Evolutionary conservation across 2,329 filamentous ascomycete species (phyloP).

Genomic region (Penicillium expansum): DNA sequence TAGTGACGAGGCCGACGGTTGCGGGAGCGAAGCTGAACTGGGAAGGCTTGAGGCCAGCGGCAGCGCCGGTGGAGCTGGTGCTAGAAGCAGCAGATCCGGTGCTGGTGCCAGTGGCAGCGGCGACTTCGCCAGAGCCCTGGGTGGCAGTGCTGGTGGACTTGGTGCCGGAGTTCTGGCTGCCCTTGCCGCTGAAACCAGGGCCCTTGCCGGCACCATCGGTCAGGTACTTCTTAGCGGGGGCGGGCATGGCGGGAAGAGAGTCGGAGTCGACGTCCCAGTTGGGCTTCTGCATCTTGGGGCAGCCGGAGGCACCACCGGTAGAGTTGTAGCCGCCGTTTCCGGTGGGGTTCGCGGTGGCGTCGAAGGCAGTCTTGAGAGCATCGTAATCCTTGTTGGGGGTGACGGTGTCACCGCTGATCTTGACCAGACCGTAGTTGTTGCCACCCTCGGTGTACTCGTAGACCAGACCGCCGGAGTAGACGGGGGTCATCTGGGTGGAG

Average conservation of each 20-base stretch:
- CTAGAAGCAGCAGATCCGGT: constrained; percentile 20
- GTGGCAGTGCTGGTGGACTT: constrained; percentile 49
- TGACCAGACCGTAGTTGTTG: constrained; percentile 77
- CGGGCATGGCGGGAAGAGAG: constrained; percentile 57
- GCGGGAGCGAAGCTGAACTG: constrained; percentile 52
- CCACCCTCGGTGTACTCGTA: constrained; percentile 92
- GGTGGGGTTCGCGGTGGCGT: constrained; percentile 49
- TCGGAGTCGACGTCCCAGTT: constrained; percentile 58
- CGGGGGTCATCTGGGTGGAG: constrained; percentile 73
- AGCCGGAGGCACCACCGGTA: constrained; percentile 52
- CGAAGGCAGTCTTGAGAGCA: constrained; percentile 52
- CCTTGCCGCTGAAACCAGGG: constrained; percentile 54
- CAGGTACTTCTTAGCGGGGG: constrained; percentile 56
- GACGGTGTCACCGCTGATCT: constrained; percentile 57
- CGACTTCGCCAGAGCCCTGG: constrained; percentile 48
- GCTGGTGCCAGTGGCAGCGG: constrained; percentile 19
- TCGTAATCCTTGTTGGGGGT: constrained; percentile 63
- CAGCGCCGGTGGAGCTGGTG: constrained; percentile 42
- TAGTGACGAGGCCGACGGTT: constrained; percentile 51
- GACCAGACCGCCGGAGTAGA: constrained; percentile 94
- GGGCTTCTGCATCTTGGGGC: constrained; percentile 51
- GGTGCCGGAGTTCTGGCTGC: constrained; percentile 56
- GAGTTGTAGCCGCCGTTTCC: constrained; percentile 61
- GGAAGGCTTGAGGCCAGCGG: constrained; percentile 41
- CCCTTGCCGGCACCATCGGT: constrained; percentile 57